Evolutionary conservation across 768 basidiomycete species (phyloP).

Genomic region (Piloderma croceum): DNA sequence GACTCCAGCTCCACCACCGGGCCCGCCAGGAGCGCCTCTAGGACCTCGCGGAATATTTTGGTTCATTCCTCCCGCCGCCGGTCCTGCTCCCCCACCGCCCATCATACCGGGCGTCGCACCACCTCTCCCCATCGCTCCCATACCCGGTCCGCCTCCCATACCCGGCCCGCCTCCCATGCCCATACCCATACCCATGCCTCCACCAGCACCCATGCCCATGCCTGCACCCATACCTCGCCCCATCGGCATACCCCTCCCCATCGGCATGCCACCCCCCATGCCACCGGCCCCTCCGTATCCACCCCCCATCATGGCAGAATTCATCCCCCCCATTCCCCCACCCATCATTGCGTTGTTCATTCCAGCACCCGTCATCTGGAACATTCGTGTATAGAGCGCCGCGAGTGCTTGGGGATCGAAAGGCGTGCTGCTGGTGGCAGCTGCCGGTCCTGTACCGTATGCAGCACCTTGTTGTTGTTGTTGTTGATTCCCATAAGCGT

Average conservation of each 20-base stretch:
- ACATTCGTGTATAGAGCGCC: constrained; percentile 92
- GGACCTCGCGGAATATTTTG: constrained; percentile 64
- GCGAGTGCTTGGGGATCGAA: constrained; percentile 94
- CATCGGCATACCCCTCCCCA: constrained; percentile 39
- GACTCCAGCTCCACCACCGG: constrained; percentile 48
- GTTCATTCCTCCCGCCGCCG: constrained; percentile 39
- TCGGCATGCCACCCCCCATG: constrained; percentile 30
- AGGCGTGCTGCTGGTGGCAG: constrained; percentile 45
- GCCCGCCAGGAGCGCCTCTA: constrained; percentile 50
- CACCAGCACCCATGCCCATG: constrained; percentile 31
- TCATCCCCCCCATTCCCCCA: constrained; percentile 35
- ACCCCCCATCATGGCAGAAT: constrained; percentile 43
- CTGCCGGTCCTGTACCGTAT: constrained; percentile 20
- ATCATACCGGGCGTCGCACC: no score
- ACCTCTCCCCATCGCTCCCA: constrained; percentile 34
- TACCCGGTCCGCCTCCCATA: constrained; percentile 36
- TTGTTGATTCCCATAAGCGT: constrained; percentile 35
- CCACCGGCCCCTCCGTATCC: constrained; percentile 25
- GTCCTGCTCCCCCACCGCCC: no score
- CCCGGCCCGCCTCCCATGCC: constrained; percentile 35
- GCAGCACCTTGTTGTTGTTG: constrained; percentile 19
- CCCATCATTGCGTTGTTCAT: constrained; percentile 27
- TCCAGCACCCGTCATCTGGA: constrained; percentile 68
- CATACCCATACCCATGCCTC: constrained; percentile 32
- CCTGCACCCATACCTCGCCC: constrained; percentile 33